Evolutionary conservation across 139 green algal species (phyloP).

Genomic region (Nannochloris sp.): DNA sequence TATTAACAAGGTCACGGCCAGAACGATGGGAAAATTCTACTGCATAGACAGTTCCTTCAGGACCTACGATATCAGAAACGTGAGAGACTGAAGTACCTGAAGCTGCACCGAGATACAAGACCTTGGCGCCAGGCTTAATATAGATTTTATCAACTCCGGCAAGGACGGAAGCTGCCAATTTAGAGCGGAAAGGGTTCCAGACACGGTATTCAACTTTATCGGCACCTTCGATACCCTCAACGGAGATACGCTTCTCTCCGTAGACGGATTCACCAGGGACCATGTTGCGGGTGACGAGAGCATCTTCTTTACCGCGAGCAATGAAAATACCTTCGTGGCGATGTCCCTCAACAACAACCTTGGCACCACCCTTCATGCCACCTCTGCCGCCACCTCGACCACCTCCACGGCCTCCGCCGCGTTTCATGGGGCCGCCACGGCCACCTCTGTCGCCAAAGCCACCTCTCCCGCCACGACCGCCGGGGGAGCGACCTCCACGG

Average conservation of each 20-base stretch:
- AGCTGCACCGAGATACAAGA: slow-evolving; percentile 95
- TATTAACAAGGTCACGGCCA: slow-evolving; percentile 98
- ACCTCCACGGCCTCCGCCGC: slow-evolving; percentile 35
- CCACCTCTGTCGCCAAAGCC: slow-evolving; percentile 20
- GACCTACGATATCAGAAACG: slow-evolving; percentile 87
- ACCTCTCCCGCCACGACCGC: neutral
- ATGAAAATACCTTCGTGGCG: slow-evolving; percentile 97
- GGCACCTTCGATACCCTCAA: slow-evolving; percentile 62
- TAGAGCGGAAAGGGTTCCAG: slow-evolving; percentile 99
- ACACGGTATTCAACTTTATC: slow-evolving; percentile 98
- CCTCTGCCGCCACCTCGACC: slow-evolving; percentile 48
- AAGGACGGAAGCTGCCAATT: slow-evolving; percentile 95
- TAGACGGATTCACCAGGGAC: slow-evolving; percentile 95
- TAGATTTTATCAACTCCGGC: slow-evolving; percentile 98
- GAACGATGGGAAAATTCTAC: slow-evolving; percentile 98
- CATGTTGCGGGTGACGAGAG: slow-evolving; percentile 93
- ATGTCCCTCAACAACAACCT: slow-evolving; percentile 87
- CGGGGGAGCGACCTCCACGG: neutral
- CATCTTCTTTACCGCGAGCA: slow-evolving; percentile 83
- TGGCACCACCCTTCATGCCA: slow-evolving; percentile 73
- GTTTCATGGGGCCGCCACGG: slow-evolving; percentile 19
- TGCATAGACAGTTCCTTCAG: slow-evolving; percentile 91
- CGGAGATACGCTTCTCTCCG: slow-evolving; percentile 93
- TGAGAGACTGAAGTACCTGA: slow-evolving; percentile 90
- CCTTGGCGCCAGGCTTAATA: slow-evolving; percentile 88